phyloP scores from a whole-genome alignment of 768 basidiomycete species.

The Psilocybe sp. region DNA sequence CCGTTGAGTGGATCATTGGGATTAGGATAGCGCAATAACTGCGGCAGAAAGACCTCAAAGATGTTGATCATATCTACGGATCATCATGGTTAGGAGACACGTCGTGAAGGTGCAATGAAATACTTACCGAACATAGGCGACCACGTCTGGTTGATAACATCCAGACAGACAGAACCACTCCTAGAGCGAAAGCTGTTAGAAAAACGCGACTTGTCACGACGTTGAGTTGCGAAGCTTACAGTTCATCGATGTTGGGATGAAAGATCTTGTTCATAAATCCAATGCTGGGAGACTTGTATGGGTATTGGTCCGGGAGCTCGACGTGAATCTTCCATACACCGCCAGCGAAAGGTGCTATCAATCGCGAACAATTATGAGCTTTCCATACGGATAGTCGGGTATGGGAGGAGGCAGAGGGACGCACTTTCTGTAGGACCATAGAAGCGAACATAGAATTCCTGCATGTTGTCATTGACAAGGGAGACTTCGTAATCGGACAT shows the following conservation, averaged over 20 bases:
- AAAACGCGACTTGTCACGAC: background rate
- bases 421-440: slow-evolving; percentile 91
- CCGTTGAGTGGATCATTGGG: slow-evolving; percentile 98
- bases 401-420: slow-evolving; percentile 33
- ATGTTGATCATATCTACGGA: slow-evolving; percentile 96
- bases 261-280: slow-evolving; percentile 99
- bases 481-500: slow-evolving; percentile 99
- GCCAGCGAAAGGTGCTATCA: slow-evolving; percentile 93
- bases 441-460: slow-evolving; percentile 98
- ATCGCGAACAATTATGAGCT: background rate
- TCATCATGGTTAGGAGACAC: background rate
- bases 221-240: slow-evolving; percentile 52
- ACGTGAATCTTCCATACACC: slow-evolving; percentile 99
- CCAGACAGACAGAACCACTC: slow-evolving; percentile 96
- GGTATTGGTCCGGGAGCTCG: slow-evolving; percentile 96
- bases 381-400: slow-evolving; percentile 1
- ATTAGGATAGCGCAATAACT: slow-evolving; percentile 95
- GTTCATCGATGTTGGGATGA: slow-evolving; percentile 98
- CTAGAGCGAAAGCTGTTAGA: slow-evolving; percentile 35
- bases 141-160: slow-evolving; percentile 99
- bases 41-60: slow-evolving; percentile 97
- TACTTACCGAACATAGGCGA: slow-evolving; percentile 97
- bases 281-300: slow-evolving; percentile 98
- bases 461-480: slow-evolving; percentile 97
- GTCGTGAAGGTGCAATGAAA: background rate